Evolutionary conservation across 2,329 filamentous ascomycete species (phyloP), one percentile per base, ranked within the genome.

Genomic region (Mycocentrospora acerina): DNA sequence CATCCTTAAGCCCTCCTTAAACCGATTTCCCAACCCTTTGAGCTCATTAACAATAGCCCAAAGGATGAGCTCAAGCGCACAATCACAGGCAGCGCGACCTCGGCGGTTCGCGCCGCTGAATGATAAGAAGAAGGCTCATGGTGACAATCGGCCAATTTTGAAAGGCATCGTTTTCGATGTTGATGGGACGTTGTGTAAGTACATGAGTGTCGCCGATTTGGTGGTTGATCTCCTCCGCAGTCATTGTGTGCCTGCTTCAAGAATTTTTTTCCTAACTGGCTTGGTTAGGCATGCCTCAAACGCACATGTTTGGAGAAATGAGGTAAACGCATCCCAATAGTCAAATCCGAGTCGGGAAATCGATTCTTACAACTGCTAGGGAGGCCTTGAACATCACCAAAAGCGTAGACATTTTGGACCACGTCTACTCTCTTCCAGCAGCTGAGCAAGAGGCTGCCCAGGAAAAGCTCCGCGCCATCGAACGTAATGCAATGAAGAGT

Each of bases 281-380:
- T 9, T 10, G 10, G 16, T 24, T 55, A 74, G 95, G 90, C 64
- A 73, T 90, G 41, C 91, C 91, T 0, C 91, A 97, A 69, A 93
- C 86, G 55, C 88, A 95, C 77, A 98, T 97, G 91, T 97, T 97
- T 70, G 67, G 71, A 14, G 79, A 94, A 61, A 97, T 98, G 91
- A 85, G 81, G 67, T 77, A 69, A 41, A 59, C 31, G 9, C 16
- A 17, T 31, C 28, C 14, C 28, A 16, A 17, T 14, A 11, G 8
- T 3, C 7, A 12, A 9, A 22, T 9, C 9, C 19, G 5, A 22
- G 9, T n/a, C 19, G 19, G 9, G 9, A 22, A 6, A 22, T 6
- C 19, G 19, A 22, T 27, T 24, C 30, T 44, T 27, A 45, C 24
- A 32, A 26, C 13, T 11, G 14, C 2, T 17, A 51, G 50, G 13